Base-by-base conservation (phyloP, 2,329 filamentous ascomycete genomes). In the Fusarium sp. region DNA sequence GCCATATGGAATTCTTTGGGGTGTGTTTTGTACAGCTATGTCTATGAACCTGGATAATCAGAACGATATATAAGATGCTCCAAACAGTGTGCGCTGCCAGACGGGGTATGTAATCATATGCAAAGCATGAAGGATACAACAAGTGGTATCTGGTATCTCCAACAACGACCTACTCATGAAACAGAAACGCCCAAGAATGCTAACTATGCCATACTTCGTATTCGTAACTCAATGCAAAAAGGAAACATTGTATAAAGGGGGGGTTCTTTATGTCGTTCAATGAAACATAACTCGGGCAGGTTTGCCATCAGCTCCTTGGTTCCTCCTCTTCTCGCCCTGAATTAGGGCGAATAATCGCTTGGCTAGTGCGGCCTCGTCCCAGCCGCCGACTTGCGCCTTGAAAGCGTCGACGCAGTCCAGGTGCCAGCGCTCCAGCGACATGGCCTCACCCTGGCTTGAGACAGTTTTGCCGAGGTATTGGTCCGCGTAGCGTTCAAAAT, bases 351-450 rank as follows among this genome's bases (percentile, higher is more conserved):
- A 88, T 23, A 89, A 74, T 43, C 87, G 76, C 78, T 85, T 87
- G 12, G 82, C 83, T 9, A 89, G 75, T 13, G 76, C 77, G 10
- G 70, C 77, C 68, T 84, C 86, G 23, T 84, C 82, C 86, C 86
- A 89, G 12, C 78, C 81, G 20, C 82, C 82, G 5, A 86, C 80
- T 60, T 84, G 79, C 15, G 73, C 73, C 58, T 77, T 78, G 70
- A 89, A 89, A 5, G 83, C 86, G 60, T 88, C 84, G 24, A 89
- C 81, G 55, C 88, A 82, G 61, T 89, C 86, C 20, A 89, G 76
- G 62, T 89, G 87, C 86, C 86, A 89, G 58, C 79, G 74, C 75
- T 88, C 82, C 20, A 89, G 78, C 23, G 78, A 65, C 78, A 89
- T 79, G 7, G 77, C 75, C 73, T 83, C 79, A 44, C 81, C 84